Percentiles rank a stretch among this genome's conserved stretches.
These are phyloP conservation scores for Zea luxurians DNA, from an alignment of 176 grass and related monocot genomes.

Conservation along the genomic window DNA sequence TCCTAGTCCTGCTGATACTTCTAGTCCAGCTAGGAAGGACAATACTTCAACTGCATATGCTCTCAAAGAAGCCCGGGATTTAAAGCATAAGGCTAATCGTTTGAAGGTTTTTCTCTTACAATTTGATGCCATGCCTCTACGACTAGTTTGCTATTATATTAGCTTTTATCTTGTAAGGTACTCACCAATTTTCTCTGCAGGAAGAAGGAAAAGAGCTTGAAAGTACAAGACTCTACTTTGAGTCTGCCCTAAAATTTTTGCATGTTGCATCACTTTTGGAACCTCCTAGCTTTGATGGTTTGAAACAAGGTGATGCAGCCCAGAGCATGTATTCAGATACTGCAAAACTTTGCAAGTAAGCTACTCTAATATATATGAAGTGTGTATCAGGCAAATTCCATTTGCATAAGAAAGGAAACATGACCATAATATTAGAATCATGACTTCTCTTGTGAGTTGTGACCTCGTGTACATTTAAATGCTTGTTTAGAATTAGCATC, in stretches of 20 bases:
- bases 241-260: constrained; percentile 93
- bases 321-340: constrained; percentile 92
- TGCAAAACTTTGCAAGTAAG: constrained; percentile 99
- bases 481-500: constrained; percentile 22
- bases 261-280: constrained; percentile 83
- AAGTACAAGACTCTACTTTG: constrained; percentile 85
- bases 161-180: constrained; percentile 29
- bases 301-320: constrained; percentile 73
- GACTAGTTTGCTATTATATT: background rate
- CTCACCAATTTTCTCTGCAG: constrained; percentile 51
- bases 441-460: background rate
- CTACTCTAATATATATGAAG: constrained; percentile 39
- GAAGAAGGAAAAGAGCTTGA: constrained; percentile 79
- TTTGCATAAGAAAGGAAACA: constrained; percentile 16
- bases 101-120: constrained; percentile 61
- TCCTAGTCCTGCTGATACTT: constrained; percentile 56
- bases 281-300: constrained; percentile 66
- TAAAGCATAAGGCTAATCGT: constrained; percentile 95
- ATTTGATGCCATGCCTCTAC: constrained; percentile 9
- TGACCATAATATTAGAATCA: constrained; percentile 9
- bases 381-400: constrained; percentile 16
- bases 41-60: constrained; percentile 52
- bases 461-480: constrained; percentile 29
- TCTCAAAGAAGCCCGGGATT: constrained; percentile 82
- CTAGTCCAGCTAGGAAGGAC: constrained; percentile 78